phyloP scores from a whole-genome alignment of 1,284 basidiomycete species.

The Cutaneotrichosporon daszewskae region DNA sequence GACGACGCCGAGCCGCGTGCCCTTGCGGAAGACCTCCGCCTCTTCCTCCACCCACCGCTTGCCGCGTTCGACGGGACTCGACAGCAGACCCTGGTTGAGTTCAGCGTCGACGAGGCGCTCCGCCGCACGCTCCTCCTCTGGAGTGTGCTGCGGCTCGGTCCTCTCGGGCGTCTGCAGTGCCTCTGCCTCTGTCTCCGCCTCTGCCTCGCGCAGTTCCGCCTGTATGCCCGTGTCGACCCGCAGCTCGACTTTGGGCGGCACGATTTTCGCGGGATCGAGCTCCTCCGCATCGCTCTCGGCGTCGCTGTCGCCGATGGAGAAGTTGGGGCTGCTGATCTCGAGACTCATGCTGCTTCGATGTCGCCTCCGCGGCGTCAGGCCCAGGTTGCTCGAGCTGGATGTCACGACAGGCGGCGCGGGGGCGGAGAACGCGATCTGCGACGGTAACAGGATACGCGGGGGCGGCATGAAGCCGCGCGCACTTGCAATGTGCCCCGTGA shows the following conservation, averaged over 20 bases:
- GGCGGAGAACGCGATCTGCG: conserved; percentile 26
- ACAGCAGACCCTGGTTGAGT: conserved; percentile 6
- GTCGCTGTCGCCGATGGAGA: conserved; percentile 58
- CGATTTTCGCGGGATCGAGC: conserved; percentile 19
- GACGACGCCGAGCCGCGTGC: conserved; percentile 69
- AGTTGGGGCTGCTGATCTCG: conserved; percentile 59
- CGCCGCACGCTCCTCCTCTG: background rate
- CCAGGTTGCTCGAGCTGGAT: background rate
- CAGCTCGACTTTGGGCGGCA: background rate
- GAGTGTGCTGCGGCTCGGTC: background rate
- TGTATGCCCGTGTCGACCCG: background rate
- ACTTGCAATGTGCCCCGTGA: conserved; percentile 52
- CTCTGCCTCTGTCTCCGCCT: background rate
- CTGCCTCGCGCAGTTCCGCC: background rate
- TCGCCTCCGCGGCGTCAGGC: conserved; percentile 11
- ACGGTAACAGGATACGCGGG: conserved; percentile 35
- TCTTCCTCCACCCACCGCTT: conserved; percentile 74
- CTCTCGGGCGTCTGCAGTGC: background rate
- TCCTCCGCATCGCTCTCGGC: conserved; percentile 60
- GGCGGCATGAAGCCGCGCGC: conserved; percentile 37
- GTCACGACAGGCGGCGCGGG: conserved; percentile 16
- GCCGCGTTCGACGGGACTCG: conserved; percentile 40
- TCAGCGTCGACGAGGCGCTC: conserved; percentile 14
- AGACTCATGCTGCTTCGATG: conserved; percentile 35
- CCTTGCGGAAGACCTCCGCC: conserved; percentile 87